Base-by-base conservation (phyloP, 108 stramenopile genomes). In the Pseudonitzschia multistriata region DNA sequence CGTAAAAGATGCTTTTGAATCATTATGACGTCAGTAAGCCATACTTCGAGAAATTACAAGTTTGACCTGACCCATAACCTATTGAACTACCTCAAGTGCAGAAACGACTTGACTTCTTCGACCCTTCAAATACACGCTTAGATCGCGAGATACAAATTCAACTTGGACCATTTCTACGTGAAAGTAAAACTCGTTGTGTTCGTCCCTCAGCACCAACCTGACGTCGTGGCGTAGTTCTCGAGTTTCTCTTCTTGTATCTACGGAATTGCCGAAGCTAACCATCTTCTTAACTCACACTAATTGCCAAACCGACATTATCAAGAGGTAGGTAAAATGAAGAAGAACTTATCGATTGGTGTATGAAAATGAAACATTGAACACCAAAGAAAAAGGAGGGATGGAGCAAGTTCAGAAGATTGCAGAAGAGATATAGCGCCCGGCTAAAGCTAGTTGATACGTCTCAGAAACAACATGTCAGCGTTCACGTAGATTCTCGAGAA, bases 211-310 rank as follows among this genome's bases (percentile, higher is more conserved):
- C 42, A 45, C 42, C 25, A 52, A 24, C 50, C 50, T 52, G 50
- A 52, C 35, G 35, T 60, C 27, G 59, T 60, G 31, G 56, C 59
- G 59, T 5, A 34, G 59, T 60, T 60, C 35, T 35, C 59, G 59
- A 33, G 2, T 60, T 36, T 35, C 35, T 60, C 59, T 60, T 60
- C 59, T 34, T 7, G 7, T 19, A 25, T 52, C 50, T 24, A 45
- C 42, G 42, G 42, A 45, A 45, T 45, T 45, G 42, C 42, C 42
- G 42, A 13, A 45, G 11, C 2, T n/a, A 4, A 45, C 42, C 42
- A 45, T 57, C 59, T 60, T 29, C 59, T 54, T 54, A 7, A 60
- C 27, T 36, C 35, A 60, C 59, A 35, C 35, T 36, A 60, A 36
- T 36, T 60, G 50, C 50, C 50, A 52, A 25, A 2, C 50, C 50